These are phyloP conservation scores for Pleomassaria siparia DNA, from an alignment of 2,329 filamentous ascomycete genomes.

Conservation along the genomic window DNA sequence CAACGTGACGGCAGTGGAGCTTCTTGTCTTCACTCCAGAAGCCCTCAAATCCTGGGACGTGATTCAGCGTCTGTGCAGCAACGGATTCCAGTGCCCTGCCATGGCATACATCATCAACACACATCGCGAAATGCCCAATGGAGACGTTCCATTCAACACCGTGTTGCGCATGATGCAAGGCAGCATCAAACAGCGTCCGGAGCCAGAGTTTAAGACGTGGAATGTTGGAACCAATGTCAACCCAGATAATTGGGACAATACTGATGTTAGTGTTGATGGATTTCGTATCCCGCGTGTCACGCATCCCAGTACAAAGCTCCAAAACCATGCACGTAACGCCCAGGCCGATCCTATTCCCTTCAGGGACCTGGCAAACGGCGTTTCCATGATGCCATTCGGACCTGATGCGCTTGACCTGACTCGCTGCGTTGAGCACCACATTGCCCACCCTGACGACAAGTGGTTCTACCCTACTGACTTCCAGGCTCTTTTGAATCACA, in stretches of 20 bases:
- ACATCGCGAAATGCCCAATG: slow-evolving; percentile 16
- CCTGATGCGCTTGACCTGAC: slow-evolving; percentile 28
- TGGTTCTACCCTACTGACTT: slow-evolving; percentile 32
- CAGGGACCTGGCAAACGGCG: slow-evolving; percentile 15
- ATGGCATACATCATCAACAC: slow-evolving; percentile 20
- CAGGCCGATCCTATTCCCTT: slow-evolving; percentile 12
- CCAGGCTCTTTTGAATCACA: slow-evolving; percentile 12
- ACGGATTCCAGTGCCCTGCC: slow-evolving; percentile 15
- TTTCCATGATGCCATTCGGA: slow-evolving; percentile 24
- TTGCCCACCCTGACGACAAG: slow-evolving; percentile 16
- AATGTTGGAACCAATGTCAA: slow-evolving; percentile 12
- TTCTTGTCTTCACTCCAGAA: slow-evolving; percentile 25
- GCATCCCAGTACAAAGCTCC: background rate
- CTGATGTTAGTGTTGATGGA: background rate
- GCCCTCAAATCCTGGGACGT: slow-evolving; percentile 25
- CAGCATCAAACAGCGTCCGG: slow-evolving; percentile 15
- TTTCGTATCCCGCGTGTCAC: background rate
- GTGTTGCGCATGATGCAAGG: slow-evolving; percentile 21
- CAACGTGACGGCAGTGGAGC: slow-evolving; percentile 30
- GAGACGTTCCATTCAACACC: slow-evolving; percentile 12
- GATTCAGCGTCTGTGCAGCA: slow-evolving; percentile 24
- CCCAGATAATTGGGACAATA: background rate
- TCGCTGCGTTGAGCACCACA: slow-evolving; percentile 20
- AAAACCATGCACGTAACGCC: background rate
- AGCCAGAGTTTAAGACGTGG: slow-evolving; percentile 18